A percentile compares a stretch with the other conserved stretches of the same genome.
These are phyloP conservation scores for Furcasterigmium sp. DNA, from an alignment of 2,329 filamentous ascomycete genomes.

Conservation along the genomic window DNA sequence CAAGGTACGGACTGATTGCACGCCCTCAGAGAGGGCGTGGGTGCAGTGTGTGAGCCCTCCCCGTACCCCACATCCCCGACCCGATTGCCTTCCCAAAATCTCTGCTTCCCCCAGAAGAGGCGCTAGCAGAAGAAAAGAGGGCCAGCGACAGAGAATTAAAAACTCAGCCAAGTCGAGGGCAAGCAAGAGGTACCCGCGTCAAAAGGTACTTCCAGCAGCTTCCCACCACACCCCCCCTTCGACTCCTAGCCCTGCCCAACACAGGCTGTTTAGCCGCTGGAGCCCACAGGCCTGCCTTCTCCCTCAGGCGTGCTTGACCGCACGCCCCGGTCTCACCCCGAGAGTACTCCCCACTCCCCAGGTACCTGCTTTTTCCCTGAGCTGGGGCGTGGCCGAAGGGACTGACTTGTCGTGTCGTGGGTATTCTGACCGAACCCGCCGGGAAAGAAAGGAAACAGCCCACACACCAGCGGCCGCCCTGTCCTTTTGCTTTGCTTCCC, in stretches of 20 bases:
- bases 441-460: neutral
- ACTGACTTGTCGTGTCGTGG: neutral
- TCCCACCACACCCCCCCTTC: neutral
- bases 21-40: neutral
- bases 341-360: conserved; percentile 7
- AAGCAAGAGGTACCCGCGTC: neutral
- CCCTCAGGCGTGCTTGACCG: neutral
- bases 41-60: neutral
- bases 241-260: neutral
- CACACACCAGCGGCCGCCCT: neutral
- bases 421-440: conserved; percentile 1
- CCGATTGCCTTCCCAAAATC: conserved; percentile 1
- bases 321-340: conserved; percentile 2
- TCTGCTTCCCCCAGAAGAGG: neutral
- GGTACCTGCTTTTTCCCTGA: conserved; percentile 4
- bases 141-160: conserved; percentile 1
- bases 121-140: conserved; percentile 2
- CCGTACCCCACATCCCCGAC: conserved; percentile 4
- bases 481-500: too few relatives aligned
- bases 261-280: conserved; percentile 2
- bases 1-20: neutral
- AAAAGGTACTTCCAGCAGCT: neutral
- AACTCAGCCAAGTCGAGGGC: conserved; percentile 1
- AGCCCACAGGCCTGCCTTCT: neutral
- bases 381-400: neutral